These are phyloP conservation scores for Aegilops longissima DNA, from an alignment of 176 grass and related monocot genomes.

Conservation along the genomic window DNA sequence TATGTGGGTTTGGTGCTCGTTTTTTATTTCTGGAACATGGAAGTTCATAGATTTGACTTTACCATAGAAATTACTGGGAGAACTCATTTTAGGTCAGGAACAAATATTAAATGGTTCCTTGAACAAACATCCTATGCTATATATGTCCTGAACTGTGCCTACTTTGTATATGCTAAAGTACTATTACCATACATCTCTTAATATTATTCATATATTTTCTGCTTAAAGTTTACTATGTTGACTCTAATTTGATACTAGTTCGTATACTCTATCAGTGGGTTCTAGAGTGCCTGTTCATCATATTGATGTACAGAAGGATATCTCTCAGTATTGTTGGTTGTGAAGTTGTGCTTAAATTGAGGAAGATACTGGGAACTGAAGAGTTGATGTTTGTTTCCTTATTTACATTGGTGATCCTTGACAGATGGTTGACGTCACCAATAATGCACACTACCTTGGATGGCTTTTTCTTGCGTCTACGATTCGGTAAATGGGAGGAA, in stretches of 20 bases:
- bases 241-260: not conserved
- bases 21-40: slow-evolving; percentile 4
- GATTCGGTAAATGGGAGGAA: slow-evolving; percentile 85
- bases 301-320: not conserved
- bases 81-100: slow-evolving; percentile 13
- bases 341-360: slow-evolving; percentile 8
- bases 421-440: slow-evolving; percentile 74
- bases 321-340: slow-evolving; percentile 10
- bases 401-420: slow-evolving; percentile 29
- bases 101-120: not conserved
- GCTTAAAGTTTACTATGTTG: not conserved
- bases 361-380: not conserved
- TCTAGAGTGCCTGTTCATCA: not conserved
- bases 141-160: not conserved
- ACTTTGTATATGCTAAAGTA: not conserved
- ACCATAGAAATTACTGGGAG: not conserved
- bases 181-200: not conserved
- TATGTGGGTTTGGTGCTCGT: not conserved
- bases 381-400: slow-evolving; percentile 14
- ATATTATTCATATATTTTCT: not conserved
- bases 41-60: not conserved
- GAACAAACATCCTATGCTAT: not conserved
- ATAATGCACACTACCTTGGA: slow-evolving; percentile 56
- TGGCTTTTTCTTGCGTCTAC: slow-evolving; percentile 84
- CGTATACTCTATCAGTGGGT: not conserved